phyloP scores from a whole-genome alignment of 805 yeast species.

The Ogataea angusta region DNA sequence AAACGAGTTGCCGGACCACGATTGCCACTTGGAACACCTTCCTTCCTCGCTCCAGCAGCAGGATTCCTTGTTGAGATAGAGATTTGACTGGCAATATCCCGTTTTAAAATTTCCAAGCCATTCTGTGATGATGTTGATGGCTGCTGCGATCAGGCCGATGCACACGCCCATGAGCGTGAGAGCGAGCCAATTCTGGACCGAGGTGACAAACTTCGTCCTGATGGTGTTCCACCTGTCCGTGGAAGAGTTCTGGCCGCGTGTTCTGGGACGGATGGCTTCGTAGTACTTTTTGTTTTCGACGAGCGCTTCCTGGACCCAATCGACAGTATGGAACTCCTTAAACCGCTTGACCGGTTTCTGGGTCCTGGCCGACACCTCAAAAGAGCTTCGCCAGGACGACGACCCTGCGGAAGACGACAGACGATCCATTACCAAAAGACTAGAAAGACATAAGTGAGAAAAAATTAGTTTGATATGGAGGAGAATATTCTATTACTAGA shows the following conservation, averaged over 20 bases:
- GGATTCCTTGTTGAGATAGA: conserved; percentile 68
- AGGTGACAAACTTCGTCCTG: conserved; percentile 30
- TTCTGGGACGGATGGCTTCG: conserved; percentile 17
- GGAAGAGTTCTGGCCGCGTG: conserved; percentile 7
- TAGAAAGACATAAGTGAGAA: conserved; percentile 2
- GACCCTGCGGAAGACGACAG: conserved; percentile 12
- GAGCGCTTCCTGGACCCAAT: conserved; percentile 64
- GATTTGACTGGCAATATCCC: conserved; percentile 72
- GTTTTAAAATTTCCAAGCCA: conserved; percentile 76
- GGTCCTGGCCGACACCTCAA: conserved; percentile 15
- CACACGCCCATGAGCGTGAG: conserved; percentile 69
- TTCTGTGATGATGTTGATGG: conserved; percentile 76
- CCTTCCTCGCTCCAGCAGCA: conserved; percentile 74
- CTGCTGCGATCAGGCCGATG: conserved; percentile 83
- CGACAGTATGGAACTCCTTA: conserved; percentile 62
- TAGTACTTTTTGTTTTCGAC: conserved; percentile 40
- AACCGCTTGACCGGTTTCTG: conserved; percentile 42
- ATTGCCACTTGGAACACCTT: conserved; percentile 64
- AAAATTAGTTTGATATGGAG: conserved; percentile 1
- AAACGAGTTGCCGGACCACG: conserved; percentile 50
- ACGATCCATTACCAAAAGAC: neutral
- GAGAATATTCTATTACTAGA: conserved; percentile 11
- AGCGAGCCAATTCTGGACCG: conserved; percentile 65
- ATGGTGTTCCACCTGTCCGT: conserved; percentile 14
- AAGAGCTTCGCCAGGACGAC: conserved; percentile 24